Percentiles rank a stretch among this genome's conserved stretches.
phyloP scores from a whole-genome alignment of 306 rosid species.

The Hippophae tibetana region DNA sequence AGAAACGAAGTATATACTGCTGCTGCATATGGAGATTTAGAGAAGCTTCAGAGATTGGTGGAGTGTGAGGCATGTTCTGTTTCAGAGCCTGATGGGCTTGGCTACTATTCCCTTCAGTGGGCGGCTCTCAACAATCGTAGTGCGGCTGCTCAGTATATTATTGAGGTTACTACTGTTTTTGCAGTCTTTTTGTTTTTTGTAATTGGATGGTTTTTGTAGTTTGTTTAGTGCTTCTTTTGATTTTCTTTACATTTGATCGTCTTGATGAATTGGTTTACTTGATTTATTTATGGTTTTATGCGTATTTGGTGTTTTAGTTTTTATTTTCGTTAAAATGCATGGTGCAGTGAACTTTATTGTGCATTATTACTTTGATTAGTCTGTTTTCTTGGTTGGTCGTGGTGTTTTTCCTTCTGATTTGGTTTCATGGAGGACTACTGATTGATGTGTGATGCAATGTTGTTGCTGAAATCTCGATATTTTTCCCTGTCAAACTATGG shows the following conservation, averaged over 20 bases:
- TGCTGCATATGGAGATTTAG: slow-evolving; percentile 96
- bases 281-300: background rate
- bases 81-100: slow-evolving; percentile 79
- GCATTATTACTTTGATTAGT: no score
- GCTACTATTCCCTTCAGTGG: slow-evolving; percentile 97
- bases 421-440: no score
- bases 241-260: background rate
- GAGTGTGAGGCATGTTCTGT: slow-evolving; percentile 86
- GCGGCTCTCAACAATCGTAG: slow-evolving; percentile 87
- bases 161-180: slow-evolving; percentile 40
- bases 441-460: no score
- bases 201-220: background rate
- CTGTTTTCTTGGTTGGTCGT: no score
- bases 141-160: slow-evolving; percentile 90
- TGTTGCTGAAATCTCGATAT: background rate
- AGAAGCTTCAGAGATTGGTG: slow-evolving; percentile 92
- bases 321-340: no score
- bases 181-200: background rate
- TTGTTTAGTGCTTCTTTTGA: background rate
- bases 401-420: no score
- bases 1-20: slow-evolving; percentile 89
- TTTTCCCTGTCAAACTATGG: slow-evolving; percentile 1
- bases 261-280: background rate
- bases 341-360: no score
- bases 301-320: no score